phyloP scores from a whole-genome alignment of 257 asterid species.

The Handroanthus guayacan region DNA sequence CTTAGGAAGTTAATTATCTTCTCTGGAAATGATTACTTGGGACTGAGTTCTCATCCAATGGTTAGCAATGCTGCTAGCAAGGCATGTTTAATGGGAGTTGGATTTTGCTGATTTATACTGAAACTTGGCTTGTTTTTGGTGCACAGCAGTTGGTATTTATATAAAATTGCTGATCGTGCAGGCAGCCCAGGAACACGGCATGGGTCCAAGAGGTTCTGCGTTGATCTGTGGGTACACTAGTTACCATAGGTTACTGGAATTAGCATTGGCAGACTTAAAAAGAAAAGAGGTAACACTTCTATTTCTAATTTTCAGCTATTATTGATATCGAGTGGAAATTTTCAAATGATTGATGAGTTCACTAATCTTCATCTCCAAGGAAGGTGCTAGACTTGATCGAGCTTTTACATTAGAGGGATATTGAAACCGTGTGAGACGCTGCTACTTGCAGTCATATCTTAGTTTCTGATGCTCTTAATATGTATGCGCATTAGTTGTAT shows the following conservation, averaged over 20 bases:
- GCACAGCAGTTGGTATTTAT: slow-evolving; percentile 15
- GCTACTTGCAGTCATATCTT: neutral
- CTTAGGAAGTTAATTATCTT: slow-evolving; percentile 73
- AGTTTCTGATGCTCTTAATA: neutral
- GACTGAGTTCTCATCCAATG: slow-evolving; percentile 88
- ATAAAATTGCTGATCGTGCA: slow-evolving; percentile 40
- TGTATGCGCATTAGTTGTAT: too few relatives aligned
- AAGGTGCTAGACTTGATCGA: neutral
- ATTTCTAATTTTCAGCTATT: neutral
- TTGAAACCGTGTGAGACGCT: neutral
- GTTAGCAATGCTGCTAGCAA: slow-evolving; percentile 77
- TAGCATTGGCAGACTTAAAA: slow-evolving; percentile 81
- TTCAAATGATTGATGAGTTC: neutral
- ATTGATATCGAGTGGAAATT: neutral
- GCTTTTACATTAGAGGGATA: slow-evolving; percentile 16
- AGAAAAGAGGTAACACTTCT: slow-evolving; percentile 72
- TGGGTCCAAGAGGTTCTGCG: slow-evolving; percentile 99
- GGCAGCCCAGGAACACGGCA: slow-evolving; percentile 93
- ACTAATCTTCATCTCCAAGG: neutral
- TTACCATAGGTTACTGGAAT: slow-evolving; percentile 86
- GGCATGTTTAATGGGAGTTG: slow-evolving; percentile 49
- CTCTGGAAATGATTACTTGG: slow-evolving; percentile 98
- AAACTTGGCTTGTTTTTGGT: slow-evolving; percentile 2
- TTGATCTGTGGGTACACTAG: slow-evolving; percentile 91
- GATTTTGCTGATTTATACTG: slow-evolving; percentile 15